Evolutionary conservation across 805 yeast genomes (phyloP).

Genomic region (Priceomyces haplophilus): DNA sequence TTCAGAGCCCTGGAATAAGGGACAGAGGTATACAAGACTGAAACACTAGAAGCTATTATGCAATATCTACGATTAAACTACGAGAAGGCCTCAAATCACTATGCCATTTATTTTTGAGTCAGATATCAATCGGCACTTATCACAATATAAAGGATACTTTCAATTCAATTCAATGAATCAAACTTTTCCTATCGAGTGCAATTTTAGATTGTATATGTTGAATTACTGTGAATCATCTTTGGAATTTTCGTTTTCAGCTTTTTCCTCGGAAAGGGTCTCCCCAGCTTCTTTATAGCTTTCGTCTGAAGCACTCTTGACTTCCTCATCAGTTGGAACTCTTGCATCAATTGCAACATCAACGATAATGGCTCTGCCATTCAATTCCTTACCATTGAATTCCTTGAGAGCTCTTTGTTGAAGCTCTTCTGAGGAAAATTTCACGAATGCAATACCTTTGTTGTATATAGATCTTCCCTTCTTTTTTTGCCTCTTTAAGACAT

Average conservation of each 20-base stretch:
- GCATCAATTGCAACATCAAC: constrained; percentile 75
- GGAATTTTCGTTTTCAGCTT: background rate
- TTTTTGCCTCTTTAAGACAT: constrained; percentile 41
- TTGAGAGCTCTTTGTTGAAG: constrained; percentile 70
- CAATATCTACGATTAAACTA: no score
- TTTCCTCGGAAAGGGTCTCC: constrained; percentile 1
- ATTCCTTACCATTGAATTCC: constrained; percentile 61
- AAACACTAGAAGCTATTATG: background rate
- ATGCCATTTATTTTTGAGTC: constrained; percentile 1
- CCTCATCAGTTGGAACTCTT: constrained; percentile 28
- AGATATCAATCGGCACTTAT: constrained; percentile 1
- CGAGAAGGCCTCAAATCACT: background rate
- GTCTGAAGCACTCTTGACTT: constrained; percentile 19
- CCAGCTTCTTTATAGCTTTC: background rate
- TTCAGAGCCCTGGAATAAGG: no score
- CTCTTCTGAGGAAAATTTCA: constrained; percentile 56
- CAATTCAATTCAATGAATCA: constrained; percentile 3
- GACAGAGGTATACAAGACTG: no score
- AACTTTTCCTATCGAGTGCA: background rate
- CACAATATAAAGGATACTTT: background rate
- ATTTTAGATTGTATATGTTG: constrained; percentile 1
- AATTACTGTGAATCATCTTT: constrained; percentile 2
- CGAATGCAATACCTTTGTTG: constrained; percentile 66
- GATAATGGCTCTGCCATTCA: constrained; percentile 62
- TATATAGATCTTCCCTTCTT: constrained; percentile 44